phyloP scores from a whole-genome alignment of 345 rosid species.

The Citrus glauca region DNA sequence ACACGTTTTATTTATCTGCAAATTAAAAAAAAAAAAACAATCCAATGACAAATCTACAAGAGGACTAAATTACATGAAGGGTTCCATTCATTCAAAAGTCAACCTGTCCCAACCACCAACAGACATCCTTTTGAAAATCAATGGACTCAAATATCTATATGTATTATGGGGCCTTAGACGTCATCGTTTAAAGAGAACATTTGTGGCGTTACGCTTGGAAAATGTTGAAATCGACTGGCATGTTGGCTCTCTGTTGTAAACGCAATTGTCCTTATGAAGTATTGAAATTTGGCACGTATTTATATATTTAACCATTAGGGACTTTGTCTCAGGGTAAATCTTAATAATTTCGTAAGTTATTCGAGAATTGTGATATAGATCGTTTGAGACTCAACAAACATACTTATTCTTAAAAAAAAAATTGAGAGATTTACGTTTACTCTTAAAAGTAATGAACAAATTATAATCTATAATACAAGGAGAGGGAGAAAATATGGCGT shows the following conservation, averaged over 20 bases:
- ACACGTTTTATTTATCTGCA: background rate
- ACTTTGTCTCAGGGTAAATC: too few relatives aligned
- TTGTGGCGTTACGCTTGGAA: background rate
- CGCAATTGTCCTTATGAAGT: fast-evolving
- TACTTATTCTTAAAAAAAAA: too few relatives aligned
- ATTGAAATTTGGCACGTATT: too few relatives aligned
- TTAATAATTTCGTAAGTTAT: too few relatives aligned
- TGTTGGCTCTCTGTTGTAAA: too few relatives aligned
- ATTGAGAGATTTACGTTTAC: too few relatives aligned
- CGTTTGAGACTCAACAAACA: too few relatives aligned
- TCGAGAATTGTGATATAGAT: too few relatives aligned
- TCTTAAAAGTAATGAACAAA: too few relatives aligned
- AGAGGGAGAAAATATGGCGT: fast-evolving
- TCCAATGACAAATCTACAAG: background rate
- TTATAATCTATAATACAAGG: too few relatives aligned
- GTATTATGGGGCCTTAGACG: background rate
- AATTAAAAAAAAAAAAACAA: background rate
- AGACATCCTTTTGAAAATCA: background rate
- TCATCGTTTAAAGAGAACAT: background rate
- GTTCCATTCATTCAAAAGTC: background rate
- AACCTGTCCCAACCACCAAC: background rate
- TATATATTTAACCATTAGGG: too few relatives aligned
- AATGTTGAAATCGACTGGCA: background rate
- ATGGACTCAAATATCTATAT: too few relatives aligned
- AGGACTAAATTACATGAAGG: background rate